A percentile compares a stretch with the other conserved stretches of the same genome.
phyloP scores from a whole-genome alignment of 2,329 filamentous ascomycete genomes.

The Basipetospora chlamydospora region DNA sequence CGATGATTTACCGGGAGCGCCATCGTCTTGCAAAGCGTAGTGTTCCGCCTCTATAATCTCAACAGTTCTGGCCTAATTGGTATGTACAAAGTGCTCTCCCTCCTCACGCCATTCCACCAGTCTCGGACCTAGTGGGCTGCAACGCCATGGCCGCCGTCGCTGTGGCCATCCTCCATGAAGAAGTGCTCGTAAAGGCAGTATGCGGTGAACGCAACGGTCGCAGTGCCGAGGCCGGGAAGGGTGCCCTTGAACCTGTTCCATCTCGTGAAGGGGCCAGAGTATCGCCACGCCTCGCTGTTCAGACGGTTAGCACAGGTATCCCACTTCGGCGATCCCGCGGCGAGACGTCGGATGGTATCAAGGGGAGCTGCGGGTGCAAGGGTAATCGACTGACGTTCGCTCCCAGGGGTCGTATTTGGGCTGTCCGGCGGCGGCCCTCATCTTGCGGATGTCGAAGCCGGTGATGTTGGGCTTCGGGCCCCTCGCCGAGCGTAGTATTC shows the following conservation, averaged over 20 bases:
- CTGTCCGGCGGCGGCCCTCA: slow-evolving; percentile 54
- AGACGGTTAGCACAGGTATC: no score
- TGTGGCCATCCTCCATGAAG: slow-evolving; percentile 61
- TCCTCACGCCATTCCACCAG: neutral
- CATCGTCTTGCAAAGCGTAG: no score
- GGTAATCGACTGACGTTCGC: slow-evolving; percentile 29
- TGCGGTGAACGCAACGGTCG: slow-evolving; percentile 73
- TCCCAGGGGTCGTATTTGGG: slow-evolving; percentile 54
- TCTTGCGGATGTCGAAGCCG: slow-evolving; percentile 77
- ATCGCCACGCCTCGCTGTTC: slow-evolving; percentile 83
- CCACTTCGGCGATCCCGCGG: neutral
- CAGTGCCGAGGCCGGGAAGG: slow-evolving; percentile 86
- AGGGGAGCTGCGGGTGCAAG: no score
- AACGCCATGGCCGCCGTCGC: slow-evolving; percentile 36
- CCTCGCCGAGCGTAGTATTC: slow-evolving; percentile 35
- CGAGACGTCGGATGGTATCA: no score
- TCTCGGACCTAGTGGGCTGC: slow-evolving; percentile 34
- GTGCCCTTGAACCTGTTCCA: slow-evolving; percentile 76
- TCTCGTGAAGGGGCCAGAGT: slow-evolving; percentile 74
- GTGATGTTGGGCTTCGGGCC: slow-evolving; percentile 61
- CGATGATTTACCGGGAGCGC: no score
- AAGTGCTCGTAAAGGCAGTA: slow-evolving; percentile 87
- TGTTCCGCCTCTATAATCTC: slow-evolving; percentile 4
- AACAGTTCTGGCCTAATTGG: neutral
- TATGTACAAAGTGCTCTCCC: neutral